These are phyloP conservation scores for Pseudogymnoascus sp. DNA, from an alignment of 2,329 filamentous ascomycete genomes.

Conservation along the genomic window DNA sequence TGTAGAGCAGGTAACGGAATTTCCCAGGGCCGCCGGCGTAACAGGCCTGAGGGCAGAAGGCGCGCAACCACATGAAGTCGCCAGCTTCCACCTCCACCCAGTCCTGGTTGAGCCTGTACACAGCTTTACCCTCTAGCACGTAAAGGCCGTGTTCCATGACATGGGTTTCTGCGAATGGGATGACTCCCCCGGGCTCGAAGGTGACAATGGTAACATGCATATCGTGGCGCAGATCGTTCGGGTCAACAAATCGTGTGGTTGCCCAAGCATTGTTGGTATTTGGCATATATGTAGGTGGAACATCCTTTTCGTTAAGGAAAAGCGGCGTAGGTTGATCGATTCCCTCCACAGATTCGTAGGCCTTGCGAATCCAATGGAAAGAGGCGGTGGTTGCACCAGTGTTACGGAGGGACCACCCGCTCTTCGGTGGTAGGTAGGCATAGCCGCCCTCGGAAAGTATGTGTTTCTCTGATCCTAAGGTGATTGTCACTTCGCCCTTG, in stretches of 20 bases:
- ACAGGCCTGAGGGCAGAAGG: conserved; percentile 4
- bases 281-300: conserved; percentile 3
- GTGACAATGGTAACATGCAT: conserved; percentile 10
- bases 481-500: conserved; percentile 6
- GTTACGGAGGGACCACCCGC: not conserved
- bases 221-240: conserved; percentile 9
- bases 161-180: conserved; percentile 4
- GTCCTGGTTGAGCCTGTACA: conserved; percentile 8
- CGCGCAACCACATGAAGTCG: conserved; percentile 9
- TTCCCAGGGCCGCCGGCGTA: conserved; percentile 6
- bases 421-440: conserved; percentile 6
- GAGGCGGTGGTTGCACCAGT: not conserved
- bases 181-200: conserved; percentile 1
- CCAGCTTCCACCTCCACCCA: conserved; percentile 7
- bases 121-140: not conserved
- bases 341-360: conserved; percentile 2
- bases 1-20: conserved; percentile 10
- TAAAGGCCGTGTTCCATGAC: conserved; percentile 5
- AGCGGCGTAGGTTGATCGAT: not conserved
- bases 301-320: conserved; percentile 9
- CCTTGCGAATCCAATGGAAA: conserved; percentile 6
- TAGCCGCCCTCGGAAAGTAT: conserved; percentile 4
- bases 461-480: not conserved
- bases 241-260: conserved; percentile 8
- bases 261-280: not conserved